Evolutionary conservation across 2,329 filamentous ascomycete genomes (phyloP).

Genomic region (Ophiocordyceps sinensis): DNA sequence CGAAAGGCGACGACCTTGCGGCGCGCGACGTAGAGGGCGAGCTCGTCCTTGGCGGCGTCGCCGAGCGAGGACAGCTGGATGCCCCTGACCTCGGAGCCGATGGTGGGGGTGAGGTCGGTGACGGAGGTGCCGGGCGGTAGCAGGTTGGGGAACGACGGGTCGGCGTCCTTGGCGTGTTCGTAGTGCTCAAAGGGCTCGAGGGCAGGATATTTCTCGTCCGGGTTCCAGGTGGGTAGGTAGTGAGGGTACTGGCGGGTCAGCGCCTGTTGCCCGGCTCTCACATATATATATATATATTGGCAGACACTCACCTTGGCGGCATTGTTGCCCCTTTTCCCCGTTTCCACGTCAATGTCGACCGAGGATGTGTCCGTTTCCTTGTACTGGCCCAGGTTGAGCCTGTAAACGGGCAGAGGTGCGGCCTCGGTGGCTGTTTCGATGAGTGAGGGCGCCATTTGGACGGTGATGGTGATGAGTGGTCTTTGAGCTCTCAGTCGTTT

Average conservation of each 20-base stretch:
- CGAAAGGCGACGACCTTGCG: conserved; percentile 70
- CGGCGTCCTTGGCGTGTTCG: conserved; percentile 64
- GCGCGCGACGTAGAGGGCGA: conserved; percentile 61
- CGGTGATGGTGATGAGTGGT: neutral
- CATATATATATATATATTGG: too few relatives aligned
- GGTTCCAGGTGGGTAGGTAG: conserved; percentile 61
- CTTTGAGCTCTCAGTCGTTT: neutral
- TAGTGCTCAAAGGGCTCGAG: conserved; percentile 56
- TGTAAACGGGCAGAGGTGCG: conserved; percentile 5
- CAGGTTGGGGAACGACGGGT: conserved; percentile 54
- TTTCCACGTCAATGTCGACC: conserved; percentile 13
- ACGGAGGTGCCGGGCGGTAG: conserved; percentile 37
- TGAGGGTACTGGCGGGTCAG: conserved; percentile 44
- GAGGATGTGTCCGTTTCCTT: conserved; percentile 14
- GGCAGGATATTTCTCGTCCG: conserved; percentile 48
- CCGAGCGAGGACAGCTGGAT: conserved; percentile 57
- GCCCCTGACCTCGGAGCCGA: conserved; percentile 57
- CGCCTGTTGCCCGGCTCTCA: too few relatives aligned
- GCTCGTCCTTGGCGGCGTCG: conserved; percentile 58
- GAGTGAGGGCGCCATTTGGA: conserved; percentile 10
- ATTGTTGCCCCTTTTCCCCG: conserved; percentile 12
- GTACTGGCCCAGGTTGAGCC: conserved; percentile 14
- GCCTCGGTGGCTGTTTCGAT: conserved; percentile 5
- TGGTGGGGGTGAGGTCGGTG: conserved; percentile 54
- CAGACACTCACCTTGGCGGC: conserved; percentile 13